Evolutionary conservation across 768 basidiomycete genomes (phyloP), one percentile per base, ranked within the genome.

Genomic region (Pleurotus tuoliensis): DNA sequence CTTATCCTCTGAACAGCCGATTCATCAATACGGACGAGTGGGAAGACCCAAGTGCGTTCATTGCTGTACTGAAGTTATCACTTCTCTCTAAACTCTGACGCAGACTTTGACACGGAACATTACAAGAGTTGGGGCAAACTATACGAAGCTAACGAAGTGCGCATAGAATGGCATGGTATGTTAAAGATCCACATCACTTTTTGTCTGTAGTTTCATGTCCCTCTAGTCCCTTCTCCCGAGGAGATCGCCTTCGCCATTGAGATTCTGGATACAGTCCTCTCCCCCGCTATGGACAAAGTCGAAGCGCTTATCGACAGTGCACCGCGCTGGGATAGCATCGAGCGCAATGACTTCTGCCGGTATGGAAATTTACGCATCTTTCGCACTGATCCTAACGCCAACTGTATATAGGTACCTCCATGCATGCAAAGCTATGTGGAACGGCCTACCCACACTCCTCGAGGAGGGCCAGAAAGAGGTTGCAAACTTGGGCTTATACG

Each of bases 91-190:
- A 37, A 59, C 56, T 40, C 60, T 12, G 43, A 11, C 9, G 39
- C 61, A 90, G 87, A 77, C 56, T 89, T 90, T 63, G 76, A 86
- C 63, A 74, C 73, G 41, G 75, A 78, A 46, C 87, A 90, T 61
- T 83, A 80, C 58, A 70, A 75, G 9, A 79, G 82, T 45, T 97
- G 95, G 95, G 95, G 94, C 6, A 81, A 80, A 48, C 71, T 90
- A 27, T 92, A 88, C 69, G 83, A 89, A 56, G 73, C 87, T 3
- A 77, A 87, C 63, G 91, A 97, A 55, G 87, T 94, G 49, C 79
- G 83, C 56, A 80, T 94, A 37, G 85, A 92, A 57, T 98, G 95
- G 95, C 94, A 96, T 67, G 82, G 89, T 89, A 64, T 46, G 78
- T 63, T 22, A 37, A 43, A 40, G 4, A 54, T 49, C 5, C 40